Base-by-base conservation (phyloP, 2,329 filamentous ascomycete species). In the Coniosporium tulheliwenetii region DNA sequence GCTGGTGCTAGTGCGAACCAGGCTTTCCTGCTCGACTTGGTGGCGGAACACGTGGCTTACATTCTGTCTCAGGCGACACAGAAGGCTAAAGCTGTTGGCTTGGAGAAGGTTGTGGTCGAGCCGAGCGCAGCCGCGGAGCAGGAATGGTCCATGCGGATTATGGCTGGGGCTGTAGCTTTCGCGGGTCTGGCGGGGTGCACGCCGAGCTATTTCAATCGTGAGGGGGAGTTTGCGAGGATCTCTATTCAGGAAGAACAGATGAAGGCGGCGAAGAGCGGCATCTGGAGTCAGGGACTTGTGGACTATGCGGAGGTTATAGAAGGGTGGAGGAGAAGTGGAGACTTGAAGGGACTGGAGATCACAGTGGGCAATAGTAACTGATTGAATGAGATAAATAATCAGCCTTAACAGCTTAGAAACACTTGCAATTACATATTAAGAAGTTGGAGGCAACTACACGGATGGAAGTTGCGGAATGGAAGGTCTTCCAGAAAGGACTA, bases 201-300 rank as follows among this genome's bases (percentile, higher is more conserved):
- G n/a, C 72, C 72, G 0, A 60, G 66, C 10, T 76, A 75, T 47
- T 53, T 67, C 33, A 75, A 70, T 38, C 54, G 50, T 15, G 67
- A 74, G 51, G 66, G 62, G 2, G 51, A 57, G 31, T 41, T 51
- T 26, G 19, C 19, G 19, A 26, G 19, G 19, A 26, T 26, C 19
- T 26, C 19, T 26, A 26, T 7, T 7, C 19, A 26, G 19, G 19
- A 26, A 26, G 19, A 26, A 26, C 19, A 26, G 19, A 26, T 26
- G 19, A 26, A 26, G 19, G 19, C 19, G 19, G 19, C 19, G 19
- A 26, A 26, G 19, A 7, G 19, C 19, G 19, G 19, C 19, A 26
- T 26, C 19, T 26, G 19, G 19, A 26, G 19, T 26, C 19, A 7
- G 19, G 19, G 19, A 26, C 19, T 7, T 26, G 19, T 26, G 19